phyloP scores from a whole-genome alignment of 192 early-diverging fungal genomes.

The Backusella morwellensis region DNA sequence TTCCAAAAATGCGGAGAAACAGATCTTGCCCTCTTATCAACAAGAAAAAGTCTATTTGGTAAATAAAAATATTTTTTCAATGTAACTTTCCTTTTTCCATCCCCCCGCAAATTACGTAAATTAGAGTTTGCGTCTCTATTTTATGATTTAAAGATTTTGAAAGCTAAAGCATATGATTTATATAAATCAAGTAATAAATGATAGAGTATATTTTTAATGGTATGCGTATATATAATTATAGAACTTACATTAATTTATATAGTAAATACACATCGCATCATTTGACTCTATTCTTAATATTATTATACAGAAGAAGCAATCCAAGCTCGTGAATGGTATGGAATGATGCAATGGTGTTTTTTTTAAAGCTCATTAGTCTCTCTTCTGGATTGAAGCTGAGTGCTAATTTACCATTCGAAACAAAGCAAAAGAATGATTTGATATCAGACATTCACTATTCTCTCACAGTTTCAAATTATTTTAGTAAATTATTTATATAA shows the following conservation, averaged over 20 bases:
- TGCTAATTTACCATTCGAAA: neutral
- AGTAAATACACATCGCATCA: neutral
- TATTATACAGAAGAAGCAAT: neutral
- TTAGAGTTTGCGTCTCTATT: too few relatives aligned
- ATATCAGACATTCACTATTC: neutral
- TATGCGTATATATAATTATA: neutral
- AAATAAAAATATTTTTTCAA: neutral
- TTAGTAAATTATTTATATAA: neutral
- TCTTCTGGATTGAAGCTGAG: neutral
- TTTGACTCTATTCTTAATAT: neutral
- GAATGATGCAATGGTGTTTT: neutral
- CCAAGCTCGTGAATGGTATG: neutral
- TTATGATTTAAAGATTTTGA: too few relatives aligned
- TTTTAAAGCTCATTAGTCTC: neutral
- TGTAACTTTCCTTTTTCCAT: neutral
- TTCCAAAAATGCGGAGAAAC: neutral
- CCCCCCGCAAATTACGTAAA: too few relatives aligned
- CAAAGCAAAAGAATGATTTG: neutral
- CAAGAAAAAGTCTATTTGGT: neutral
- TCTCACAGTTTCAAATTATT: neutral
- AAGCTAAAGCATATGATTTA: too few relatives aligned
- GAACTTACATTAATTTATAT: neutral
- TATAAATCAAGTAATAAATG: too few relatives aligned
- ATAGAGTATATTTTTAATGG: neutral
- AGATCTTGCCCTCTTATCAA: too few relatives aligned